Conservation (phyloP, 2,329 filamentous ascomycete genomes). For the Clarireedia homoeocarpa region DNA sequence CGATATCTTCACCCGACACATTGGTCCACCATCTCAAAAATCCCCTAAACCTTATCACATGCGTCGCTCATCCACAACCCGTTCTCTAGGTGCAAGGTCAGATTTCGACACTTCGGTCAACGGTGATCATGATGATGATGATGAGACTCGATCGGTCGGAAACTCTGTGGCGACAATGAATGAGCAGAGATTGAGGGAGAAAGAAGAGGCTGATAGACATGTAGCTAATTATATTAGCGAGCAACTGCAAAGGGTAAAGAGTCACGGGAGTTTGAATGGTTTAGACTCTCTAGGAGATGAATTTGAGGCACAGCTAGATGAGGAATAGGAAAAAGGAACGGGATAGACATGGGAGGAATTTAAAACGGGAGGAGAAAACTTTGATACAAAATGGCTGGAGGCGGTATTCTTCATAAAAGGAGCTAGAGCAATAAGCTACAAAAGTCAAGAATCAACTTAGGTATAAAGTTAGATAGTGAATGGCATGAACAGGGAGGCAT, state of each 20-base stretch:
- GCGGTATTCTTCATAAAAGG: not conserved
- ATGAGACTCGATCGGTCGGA: constrained; percentile 27
- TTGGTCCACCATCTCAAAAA: constrained; percentile 27
- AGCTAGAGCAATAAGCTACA: not conserved
- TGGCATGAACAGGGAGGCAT: too few relatives aligned
- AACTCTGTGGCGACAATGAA: constrained; percentile 41
- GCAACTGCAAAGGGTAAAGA: constrained; percentile 67
- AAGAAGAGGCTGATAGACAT: constrained; percentile 55
- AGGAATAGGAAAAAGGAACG: not conserved
- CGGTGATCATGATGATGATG: constrained; percentile 30
- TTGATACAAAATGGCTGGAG: not conserved
- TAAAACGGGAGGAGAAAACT: not conserved
- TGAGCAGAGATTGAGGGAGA: constrained; percentile 42
- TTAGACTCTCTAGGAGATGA: constrained; percentile 46
- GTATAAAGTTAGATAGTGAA: too few relatives aligned
- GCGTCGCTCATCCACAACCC: constrained; percentile 71
- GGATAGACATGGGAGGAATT: not conserved
- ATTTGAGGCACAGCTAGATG: constrained; percentile 50
- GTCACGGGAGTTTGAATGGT: constrained; percentile 30
- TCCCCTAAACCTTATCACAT: constrained; percentile 43
- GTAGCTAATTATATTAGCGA: constrained; percentile 76
- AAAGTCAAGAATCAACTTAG: too few relatives aligned
- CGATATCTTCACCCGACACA: constrained; percentile 64
- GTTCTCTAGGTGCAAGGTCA: constrained; percentile 77
- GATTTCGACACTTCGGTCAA: constrained; percentile 56